Evolutionary conservation across 345 rosid species (phyloP).

Genomic region (Viola odorata): DNA sequence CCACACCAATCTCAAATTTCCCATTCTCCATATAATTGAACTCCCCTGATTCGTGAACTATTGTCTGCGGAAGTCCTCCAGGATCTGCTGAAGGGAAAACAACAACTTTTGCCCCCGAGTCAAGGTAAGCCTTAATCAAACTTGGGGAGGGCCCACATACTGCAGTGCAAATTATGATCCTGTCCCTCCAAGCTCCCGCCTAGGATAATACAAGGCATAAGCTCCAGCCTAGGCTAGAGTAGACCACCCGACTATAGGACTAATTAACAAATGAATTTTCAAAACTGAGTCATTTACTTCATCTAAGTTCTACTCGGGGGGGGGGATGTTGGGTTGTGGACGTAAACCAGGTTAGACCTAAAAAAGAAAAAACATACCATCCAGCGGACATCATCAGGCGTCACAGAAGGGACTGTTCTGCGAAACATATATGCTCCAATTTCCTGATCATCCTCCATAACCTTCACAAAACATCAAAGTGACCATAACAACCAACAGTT

Average conservation of each 20-base stretch:
- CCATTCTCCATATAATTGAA: conserved; percentile 50
- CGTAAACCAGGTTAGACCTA: neutral
- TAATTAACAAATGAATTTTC: too few relatives aligned
- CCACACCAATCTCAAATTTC: conserved; percentile 92
- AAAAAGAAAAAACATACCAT: conserved; percentile 50
- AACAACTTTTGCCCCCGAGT: conserved; percentile 90
- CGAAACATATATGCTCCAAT: conserved; percentile 92
- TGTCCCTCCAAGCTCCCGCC: conserved; percentile 99
- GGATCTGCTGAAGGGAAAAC: conserved; percentile 71
- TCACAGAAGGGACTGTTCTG: conserved; percentile 79
- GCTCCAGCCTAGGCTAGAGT: too few relatives aligned
- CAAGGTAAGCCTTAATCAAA: conserved; percentile 56
- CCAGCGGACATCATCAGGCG: conserved; percentile 95
- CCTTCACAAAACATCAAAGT: conserved; percentile 39
- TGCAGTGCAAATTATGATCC: conserved; percentile 85
- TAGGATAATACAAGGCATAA: conserved; percentile 11
- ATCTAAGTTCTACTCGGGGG: too few relatives aligned
- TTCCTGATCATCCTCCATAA: conserved; percentile 95
- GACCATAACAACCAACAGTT: conserved; percentile 7
- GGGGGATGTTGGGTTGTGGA: too few relatives aligned
- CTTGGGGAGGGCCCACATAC: conserved; percentile 64
- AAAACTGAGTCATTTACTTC: too few relatives aligned
- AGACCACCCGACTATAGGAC: too few relatives aligned
- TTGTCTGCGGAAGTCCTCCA: conserved; percentile 42
- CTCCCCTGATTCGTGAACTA: conserved; percentile 46